These are phyloP conservation scores for Brassica balearica DNA, from an alignment of 441 rosid genomes.

Conservation along the genomic window DNA sequence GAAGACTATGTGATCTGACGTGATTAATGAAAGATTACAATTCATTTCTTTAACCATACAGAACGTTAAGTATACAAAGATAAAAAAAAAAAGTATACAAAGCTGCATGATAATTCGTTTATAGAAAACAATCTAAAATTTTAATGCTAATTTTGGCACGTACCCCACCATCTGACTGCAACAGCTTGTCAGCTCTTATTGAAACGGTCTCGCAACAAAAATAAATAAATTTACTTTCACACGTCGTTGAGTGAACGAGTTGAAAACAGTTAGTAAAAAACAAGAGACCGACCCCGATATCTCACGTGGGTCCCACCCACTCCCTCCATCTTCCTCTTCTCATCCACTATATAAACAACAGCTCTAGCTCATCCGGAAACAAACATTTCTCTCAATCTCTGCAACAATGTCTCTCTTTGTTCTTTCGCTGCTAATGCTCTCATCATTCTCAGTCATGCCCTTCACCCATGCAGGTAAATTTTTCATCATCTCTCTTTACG, in stretches of 20 bases:
- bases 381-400: constrained; percentile 12
- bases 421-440: constrained; percentile 32
- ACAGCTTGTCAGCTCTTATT: constrained; percentile 4
- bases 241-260: not conserved
- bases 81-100: not conserved
- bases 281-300: constrained; percentile 1
- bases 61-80: not conserved
- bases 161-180: constrained; percentile 27
- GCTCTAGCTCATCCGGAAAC: not conserved
- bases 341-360: constrained; percentile 36
- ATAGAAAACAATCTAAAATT: not conserved
- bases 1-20: not conserved
- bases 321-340: constrained; percentile 9
- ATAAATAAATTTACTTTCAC: not conserved
- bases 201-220: constrained; percentile 32
- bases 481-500: not conserved
- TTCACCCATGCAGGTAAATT: constrained; percentile 43
- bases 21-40: not conserved
- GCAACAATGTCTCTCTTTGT: constrained; percentile 34
- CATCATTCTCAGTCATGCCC: constrained; percentile 43
- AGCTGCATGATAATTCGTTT: not conserved
- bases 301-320: constrained; percentile 34
- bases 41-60: not conserved
- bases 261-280: not conserved
- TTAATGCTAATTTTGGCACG: constrained; percentile 25